These are phyloP conservation scores for Ceratocystis alfenasii DNA, from an alignment of 2,329 filamentous ascomycete species.

Conservation along the genomic window DNA sequence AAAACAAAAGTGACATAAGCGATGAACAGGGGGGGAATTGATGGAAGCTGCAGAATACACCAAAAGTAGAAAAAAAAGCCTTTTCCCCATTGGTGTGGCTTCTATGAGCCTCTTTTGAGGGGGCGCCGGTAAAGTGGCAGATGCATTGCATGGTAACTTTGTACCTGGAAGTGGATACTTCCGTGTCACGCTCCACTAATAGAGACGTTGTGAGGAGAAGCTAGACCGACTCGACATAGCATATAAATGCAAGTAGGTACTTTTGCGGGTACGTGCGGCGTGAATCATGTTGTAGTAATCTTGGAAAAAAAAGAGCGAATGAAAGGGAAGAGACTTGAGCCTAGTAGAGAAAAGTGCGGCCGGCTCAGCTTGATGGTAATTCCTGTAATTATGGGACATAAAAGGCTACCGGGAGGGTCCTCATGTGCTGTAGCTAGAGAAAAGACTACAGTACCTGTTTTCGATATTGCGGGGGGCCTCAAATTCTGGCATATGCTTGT, in stretches of 20 bases:
- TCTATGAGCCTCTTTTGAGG: background rate
- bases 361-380: background rate
- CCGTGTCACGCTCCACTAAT: slow-evolving; percentile 3
- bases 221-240: no score
- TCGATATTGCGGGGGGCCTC: background rate
- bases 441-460: background rate
- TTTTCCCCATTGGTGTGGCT: background rate
- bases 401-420: background rate
- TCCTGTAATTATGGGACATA: background rate
- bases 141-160: slow-evolving; percentile 1
- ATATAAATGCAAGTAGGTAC: background rate
- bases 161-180: slow-evolving; percentile 9
- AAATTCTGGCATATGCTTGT: background rate
- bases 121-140: background rate
- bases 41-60: background rate
- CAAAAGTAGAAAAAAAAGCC: no score
- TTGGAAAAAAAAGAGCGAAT: background rate
- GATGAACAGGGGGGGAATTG: background rate
- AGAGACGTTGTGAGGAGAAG: no score
- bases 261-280: background rate
- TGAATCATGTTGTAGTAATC: background rate
- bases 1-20: background rate
- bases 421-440: background rate
- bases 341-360: background rate
- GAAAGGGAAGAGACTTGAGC: background rate